Evolutionary conservation across 1,284 basidiomycete genomes (phyloP), one percentile per base, ranked within the genome.

Genomic region (Ustilago tritici): DNA sequence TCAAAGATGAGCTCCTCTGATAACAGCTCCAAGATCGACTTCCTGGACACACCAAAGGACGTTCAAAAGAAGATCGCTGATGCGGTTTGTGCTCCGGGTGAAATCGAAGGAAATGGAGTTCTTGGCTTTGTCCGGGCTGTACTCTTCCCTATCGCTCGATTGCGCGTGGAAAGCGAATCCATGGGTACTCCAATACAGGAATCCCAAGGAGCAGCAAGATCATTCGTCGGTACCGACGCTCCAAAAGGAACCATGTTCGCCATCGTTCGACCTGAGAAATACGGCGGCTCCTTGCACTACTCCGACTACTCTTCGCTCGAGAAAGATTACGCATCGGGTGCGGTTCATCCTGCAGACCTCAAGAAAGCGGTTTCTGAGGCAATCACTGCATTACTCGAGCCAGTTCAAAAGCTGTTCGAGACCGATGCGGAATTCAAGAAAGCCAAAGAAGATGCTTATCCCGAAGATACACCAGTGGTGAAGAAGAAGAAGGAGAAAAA

Each of bases 1-100:
- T 94, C 94, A 31, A 99, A 99, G 87, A 99, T 99, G 97, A 96
- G 94, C n/a, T 92, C 95, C 0, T 98, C 96, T 1, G 96, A 98
- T 83, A 93, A 94, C 34, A 93, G 95, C 86, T 94, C 92, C 76
- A 99, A 99, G 88, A 98, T 99, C 86, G 96, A 99, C 88, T 95
- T 99, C 88, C 91, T 99, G 77, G 96, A 99, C 87, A 87, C 91
- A 15, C 92, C 95, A 0, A 92, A 93, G 50, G 90, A 90, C 36
- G 90, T 98, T 60, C 91, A 92, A 83, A 92, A 91, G 87, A 99
- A 98, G 89, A 92, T 99, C 87, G 95, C 94, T 87, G 89, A 89
- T 47, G 96, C 97, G 0, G 93, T 97, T 84, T 99, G 96, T 86
- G 76, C 78, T 10, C 94, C 95, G 76, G 95, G 95, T n/a, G 95